phyloP scores from a whole-genome alignment of 139 green algal species.

The Zygnema circumcarinatum region DNA sequence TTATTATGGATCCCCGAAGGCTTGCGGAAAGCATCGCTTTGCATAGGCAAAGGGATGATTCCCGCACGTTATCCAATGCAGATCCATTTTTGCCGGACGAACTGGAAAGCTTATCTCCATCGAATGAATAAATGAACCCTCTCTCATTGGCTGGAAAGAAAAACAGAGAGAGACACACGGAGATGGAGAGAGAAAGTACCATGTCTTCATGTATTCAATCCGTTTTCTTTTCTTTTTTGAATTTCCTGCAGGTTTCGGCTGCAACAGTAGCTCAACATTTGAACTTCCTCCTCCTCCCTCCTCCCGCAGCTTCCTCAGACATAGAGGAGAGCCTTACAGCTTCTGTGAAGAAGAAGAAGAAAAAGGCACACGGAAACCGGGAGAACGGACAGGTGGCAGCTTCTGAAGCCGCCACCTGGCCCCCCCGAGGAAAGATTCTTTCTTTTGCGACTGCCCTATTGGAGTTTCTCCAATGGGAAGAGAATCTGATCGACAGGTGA shows the following conservation, averaged over 20 bases:
- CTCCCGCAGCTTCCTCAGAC: neutral
- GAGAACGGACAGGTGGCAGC: neutral
- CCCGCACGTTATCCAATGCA: no score
- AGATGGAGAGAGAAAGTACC: no score
- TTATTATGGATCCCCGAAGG: no score
- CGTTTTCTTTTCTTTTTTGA: no score
- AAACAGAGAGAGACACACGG: no score
- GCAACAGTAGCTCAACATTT: neutral
- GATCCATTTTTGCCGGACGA: no score
- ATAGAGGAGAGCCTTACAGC: neutral
- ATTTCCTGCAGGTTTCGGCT: constrained; percentile 1
- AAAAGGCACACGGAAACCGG: neutral
- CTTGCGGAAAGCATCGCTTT: no score
- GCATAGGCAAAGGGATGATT: no score
- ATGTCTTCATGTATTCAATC: constrained; percentile 4
- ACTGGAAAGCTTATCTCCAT: no score
- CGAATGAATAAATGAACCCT: no score
- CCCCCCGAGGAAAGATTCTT: no score
- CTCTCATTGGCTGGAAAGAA: no score
- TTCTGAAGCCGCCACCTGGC: neutral
- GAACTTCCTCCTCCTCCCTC: neutral
- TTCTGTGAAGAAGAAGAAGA: neutral
- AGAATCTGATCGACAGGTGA: constrained; percentile 18
- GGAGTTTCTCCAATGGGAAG: constrained; percentile 27
- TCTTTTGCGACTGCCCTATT: constrained; percentile 18